These are phyloP conservation scores for Lasiosphaeria miniovina DNA, from an alignment of 495 filamentous ascomycete genomes.

Conservation along the genomic window DNA sequence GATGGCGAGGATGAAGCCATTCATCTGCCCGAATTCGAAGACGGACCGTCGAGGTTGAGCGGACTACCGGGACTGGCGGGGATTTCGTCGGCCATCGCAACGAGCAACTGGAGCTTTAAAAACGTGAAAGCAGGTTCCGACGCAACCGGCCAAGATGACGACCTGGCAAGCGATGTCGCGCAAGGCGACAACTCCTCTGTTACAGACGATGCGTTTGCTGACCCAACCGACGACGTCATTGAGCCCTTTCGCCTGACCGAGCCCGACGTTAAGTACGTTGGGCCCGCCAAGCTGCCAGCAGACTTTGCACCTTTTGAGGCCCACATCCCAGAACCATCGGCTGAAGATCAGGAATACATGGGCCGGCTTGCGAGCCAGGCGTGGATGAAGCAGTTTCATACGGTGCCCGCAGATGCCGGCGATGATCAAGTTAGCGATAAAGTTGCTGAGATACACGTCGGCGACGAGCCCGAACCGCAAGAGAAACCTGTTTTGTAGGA, in stretches of 20 bases:
- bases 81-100: conserved; percentile 24
- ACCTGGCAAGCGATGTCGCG: conserved; percentile 40
- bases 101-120: conserved; percentile 37
- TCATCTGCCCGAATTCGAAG: conserved; percentile 22
- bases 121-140: conserved; percentile 22
- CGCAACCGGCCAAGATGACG: conserved; percentile 18
- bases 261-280: conserved; percentile 13
- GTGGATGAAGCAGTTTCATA: conserved; percentile 36
- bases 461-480: conserved; percentile 25
- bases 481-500: not conserved
- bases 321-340: conserved; percentile 11
- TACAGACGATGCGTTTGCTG: conserved; percentile 14
- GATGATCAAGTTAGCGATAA: conserved; percentile 33
- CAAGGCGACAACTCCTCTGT: conserved; percentile 30
- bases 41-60: conserved; percentile 2
- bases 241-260: not conserved
- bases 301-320: conserved; percentile 12
- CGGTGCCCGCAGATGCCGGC: conserved; percentile 29
- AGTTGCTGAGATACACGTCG: conserved; percentile 47
- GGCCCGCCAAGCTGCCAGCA: conserved; percentile 18
- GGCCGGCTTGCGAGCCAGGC: conserved; percentile 23
- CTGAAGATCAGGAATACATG: conserved; percentile 23
- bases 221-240: not conserved
- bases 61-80: conserved; percentile 21
- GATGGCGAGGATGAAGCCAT: conserved; percentile 37